Percentiles rank a stretch among this genome's conserved stretches.
phyloP scores from a whole-genome alignment of 1,284 basidiomycete genomes.

The Tilletia walkeri region DNA sequence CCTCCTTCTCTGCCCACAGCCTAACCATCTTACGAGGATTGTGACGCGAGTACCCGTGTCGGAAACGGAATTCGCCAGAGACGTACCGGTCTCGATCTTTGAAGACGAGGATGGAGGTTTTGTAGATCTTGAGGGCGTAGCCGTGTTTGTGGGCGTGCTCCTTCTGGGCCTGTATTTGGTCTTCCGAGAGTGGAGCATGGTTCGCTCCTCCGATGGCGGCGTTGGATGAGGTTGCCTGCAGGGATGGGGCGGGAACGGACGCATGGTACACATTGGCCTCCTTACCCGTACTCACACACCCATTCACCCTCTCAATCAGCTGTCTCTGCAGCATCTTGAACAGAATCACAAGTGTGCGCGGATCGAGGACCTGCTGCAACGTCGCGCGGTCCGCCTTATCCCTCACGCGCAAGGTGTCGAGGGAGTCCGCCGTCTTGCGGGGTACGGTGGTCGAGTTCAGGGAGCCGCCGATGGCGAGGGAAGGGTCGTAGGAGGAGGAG shows the following conservation, averaged over 20 bases:
- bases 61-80: conserved; percentile 82
- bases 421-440: conserved; percentile 41
- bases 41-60: conserved; percentile 82
- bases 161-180: not conserved
- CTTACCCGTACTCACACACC: conserved; percentile 51
- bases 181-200: not conserved
- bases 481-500: conserved; percentile 47
- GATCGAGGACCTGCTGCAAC: conserved; percentile 52
- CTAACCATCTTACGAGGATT: conserved; percentile 99
- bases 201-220: conserved; percentile 6
- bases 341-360: conserved; percentile 51
- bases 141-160: conserved; percentile 9
- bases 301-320: conserved; percentile 45
- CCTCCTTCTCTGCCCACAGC: conserved; percentile 98
- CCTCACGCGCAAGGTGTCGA: conserved; percentile 37
- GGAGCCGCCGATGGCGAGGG: conserved; percentile 44
- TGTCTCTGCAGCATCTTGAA: conserved; percentile 53
- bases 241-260: conserved; percentile 29
- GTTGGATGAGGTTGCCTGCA: not conserved
- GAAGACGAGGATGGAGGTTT: conserved; percentile 95
- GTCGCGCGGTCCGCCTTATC: conserved; percentile 55
- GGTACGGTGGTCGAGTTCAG: conserved; percentile 44
- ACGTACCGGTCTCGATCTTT: conserved; percentile 96
- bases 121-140: conserved; percentile 86
- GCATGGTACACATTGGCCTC: conserved; percentile 55